Evolutionary conservation across 169 alveolate species (phyloP).

Genomic region (Plasmodium malariae): DNA sequence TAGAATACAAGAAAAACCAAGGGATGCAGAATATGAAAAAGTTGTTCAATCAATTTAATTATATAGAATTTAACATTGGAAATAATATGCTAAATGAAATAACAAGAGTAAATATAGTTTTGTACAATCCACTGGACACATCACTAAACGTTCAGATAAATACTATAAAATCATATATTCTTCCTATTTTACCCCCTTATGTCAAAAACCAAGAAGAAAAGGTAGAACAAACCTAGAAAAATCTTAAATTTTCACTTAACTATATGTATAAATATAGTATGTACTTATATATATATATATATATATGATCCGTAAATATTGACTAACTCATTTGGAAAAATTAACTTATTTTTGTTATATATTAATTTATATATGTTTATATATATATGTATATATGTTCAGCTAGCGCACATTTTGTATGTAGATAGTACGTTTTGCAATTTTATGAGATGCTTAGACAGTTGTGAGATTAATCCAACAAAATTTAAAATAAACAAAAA

Average conservation of each 20-base stretch:
- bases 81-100: constrained; percentile 43
- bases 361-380: background rate
- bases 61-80: constrained; percentile 72
- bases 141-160: constrained; percentile 55
- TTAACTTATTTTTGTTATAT: background rate
- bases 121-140: constrained; percentile 61
- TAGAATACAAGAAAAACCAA: constrained; percentile 49
- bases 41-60: constrained; percentile 53
- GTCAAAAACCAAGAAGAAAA: constrained; percentile 46
- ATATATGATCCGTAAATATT: background rate
- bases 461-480: constrained; percentile 49
- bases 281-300: background rate
- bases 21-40: constrained; percentile 60
- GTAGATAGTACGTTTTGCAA: constrained; percentile 65
- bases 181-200: constrained; percentile 76
- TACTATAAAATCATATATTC: constrained; percentile 56
- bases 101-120: constrained; percentile 50
- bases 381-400: background rate
- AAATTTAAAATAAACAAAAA: constrained; percentile 48
- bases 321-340: background rate
- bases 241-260: background rate
- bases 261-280: constrained; percentile 4
- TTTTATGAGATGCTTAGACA: constrained; percentile 72
- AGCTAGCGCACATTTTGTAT: constrained; percentile 62
- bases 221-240: constrained; percentile 17